Percentiles rank a stretch among this genome's conserved stretches.
phyloP scores from a whole-genome alignment of 495 filamentous ascomycete genomes.

The Podospora tetraspora region DNA sequence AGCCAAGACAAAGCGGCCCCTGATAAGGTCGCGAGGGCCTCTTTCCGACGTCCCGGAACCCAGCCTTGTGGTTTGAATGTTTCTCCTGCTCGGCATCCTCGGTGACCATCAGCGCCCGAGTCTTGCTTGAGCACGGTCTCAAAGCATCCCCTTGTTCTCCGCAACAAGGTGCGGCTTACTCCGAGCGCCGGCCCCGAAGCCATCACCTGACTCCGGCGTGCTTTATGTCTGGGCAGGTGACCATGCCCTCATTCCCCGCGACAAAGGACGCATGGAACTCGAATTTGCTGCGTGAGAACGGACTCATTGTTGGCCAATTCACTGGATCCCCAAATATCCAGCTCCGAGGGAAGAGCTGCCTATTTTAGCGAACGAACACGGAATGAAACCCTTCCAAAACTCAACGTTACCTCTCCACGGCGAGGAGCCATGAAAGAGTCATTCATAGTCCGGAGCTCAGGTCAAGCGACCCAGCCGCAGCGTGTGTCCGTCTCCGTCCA shows the following conservation, averaged over 20 bases:
- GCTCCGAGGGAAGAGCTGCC: background rate
- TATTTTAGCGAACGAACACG: background rate
- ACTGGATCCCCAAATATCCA: too few relatives aligned
- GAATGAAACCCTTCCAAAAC: conserved; percentile 6
- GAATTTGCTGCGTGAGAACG: background rate
- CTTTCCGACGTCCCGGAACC: background rate
- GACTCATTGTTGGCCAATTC: background rate
- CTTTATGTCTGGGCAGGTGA: background rate
- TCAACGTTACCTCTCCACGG: conserved; percentile 22
- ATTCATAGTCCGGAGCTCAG: too few relatives aligned
- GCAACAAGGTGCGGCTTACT: background rate
- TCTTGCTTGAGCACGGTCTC: background rate
- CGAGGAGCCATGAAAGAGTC: background rate
- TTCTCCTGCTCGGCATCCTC: background rate
- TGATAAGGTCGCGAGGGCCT: background rate
- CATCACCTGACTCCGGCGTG: background rate
- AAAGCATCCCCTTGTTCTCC: background rate
- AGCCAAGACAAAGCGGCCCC: background rate
- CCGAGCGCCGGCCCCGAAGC: background rate
- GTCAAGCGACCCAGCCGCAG: too few relatives aligned
- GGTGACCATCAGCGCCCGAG: background rate
- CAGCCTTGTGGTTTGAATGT: background rate
- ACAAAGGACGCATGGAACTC: background rate
- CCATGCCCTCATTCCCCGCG: background rate
- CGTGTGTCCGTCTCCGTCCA: background rate